phyloP scores from a whole-genome alignment of 805 yeast genomes.

The Ogataea salicorniae region DNA sequence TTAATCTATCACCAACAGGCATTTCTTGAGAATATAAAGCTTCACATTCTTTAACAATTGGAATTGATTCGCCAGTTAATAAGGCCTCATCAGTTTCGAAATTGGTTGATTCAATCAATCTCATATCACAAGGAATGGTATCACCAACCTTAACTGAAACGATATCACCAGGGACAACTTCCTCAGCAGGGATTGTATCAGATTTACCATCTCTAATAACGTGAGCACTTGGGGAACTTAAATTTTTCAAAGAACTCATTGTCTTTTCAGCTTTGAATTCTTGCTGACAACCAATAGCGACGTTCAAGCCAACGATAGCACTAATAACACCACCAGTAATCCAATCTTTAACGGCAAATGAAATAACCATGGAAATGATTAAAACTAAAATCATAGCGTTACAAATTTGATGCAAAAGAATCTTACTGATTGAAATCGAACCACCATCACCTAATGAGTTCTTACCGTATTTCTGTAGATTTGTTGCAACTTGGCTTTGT shows the following conservation, averaged over 20 bases:
- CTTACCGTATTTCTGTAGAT: conserved; percentile 41
- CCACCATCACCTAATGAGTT: conserved; percentile 59
- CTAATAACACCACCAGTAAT: conserved; percentile 79
- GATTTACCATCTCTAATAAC: conserved; percentile 60
- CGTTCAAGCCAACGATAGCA: conserved; percentile 59
- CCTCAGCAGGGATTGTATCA: conserved; percentile 51
- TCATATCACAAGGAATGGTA: conserved; percentile 69
- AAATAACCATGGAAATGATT: conserved; percentile 62
- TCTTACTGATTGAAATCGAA: conserved; percentile 47
- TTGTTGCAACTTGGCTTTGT: conserved; percentile 26
- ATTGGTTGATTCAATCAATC: conserved; percentile 53
- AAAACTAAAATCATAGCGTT: conserved; percentile 78
- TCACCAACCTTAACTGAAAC: conserved; percentile 64
- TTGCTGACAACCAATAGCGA: conserved; percentile 63
- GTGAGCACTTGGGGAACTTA: conserved; percentile 67
- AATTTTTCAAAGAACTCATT: conserved; percentile 64
- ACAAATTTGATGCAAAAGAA: conserved; percentile 60
- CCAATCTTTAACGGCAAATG: conserved; percentile 72
- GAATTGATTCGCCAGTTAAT: conserved; percentile 84
- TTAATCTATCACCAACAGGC: conserved; percentile 70
- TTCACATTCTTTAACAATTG: conserved; percentile 52
- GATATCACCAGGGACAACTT: conserved; percentile 71
- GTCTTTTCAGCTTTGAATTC: conserved; percentile 74
- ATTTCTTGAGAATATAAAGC: conserved; percentile 35
- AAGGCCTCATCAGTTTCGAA: conserved; percentile 82